Evolutionary conservation across 768 basidiomycete species (phyloP), one percentile per base, ranked within the genome.

Genomic region (Lactifluus volemus): DNA sequence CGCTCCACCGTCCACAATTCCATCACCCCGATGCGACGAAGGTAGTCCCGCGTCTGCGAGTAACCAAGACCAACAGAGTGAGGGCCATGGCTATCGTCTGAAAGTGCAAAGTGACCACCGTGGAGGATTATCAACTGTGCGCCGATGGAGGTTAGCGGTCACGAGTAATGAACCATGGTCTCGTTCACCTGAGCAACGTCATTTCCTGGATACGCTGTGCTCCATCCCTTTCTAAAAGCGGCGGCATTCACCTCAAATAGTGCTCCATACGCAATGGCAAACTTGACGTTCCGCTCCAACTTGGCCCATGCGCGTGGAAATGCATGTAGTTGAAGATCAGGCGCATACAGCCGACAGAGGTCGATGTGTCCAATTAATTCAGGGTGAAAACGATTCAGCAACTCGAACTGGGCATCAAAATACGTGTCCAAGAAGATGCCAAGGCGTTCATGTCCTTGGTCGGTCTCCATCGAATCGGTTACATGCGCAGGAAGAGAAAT

Each of bases 61-160:
- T 98, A 99, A 72, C 98, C 92, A 60, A 92, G 76, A 0, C 93
- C 94, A 56, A 98, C 93, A 9, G 84, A 84, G 34, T 84, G 82
- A 2, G 92, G 88, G 0, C 92, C 93, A 68, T 99, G 97, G 55
- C 94, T 95, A 74, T 98, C 97, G 70, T 98, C 97, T 5, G 96
- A 98, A 30, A 99, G 78, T 19, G 86, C 81, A 64, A 97, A 83
- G 25, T 83, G 82, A 3, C 95, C 97, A 10, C 80, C 82, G 51
- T 78, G 72, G 47, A 77, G 69, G n/a, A 83, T 66, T 59, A 98
- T 89, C 25, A 88, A 68, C 96, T 98, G 69, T 32, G 55, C 14
- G 44, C 36, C 53, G 34, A 39, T 19, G 38, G 51, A 49, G 47
- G 25, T 41, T 53, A 47, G 19, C 54, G 45, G 38, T 42, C 45